Evolutionary conservation across 345 rosid genomes (phyloP), one percentile per base, ranked within the genome.

Genomic region (Adansonia digitata): DNA sequence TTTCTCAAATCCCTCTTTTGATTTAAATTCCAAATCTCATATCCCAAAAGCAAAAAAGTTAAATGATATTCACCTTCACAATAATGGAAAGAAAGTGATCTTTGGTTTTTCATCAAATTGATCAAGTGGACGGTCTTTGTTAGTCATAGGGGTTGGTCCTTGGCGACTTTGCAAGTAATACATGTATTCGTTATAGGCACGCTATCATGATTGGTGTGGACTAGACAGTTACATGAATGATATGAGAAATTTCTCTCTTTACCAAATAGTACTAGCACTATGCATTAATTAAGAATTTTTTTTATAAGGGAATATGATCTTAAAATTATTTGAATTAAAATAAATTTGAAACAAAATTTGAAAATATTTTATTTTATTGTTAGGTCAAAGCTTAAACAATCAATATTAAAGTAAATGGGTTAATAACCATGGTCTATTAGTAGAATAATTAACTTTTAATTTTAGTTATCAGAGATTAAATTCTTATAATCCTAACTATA

Each of bases 71-170:
- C 83, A 74, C 35, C 69, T 49, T 74, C 37, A 52, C 73, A 73
- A 73, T 79, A 71, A 84, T 81, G 72, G 76, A 65, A 53, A n/a
- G n/a, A n/a, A n/a, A n/a, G n/a, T n/a, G n/a, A 20, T 53, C 59
- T 22, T 22, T 7, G 22, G 56, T n/a, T 66, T 74, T 66, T 74
- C 64, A 26, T 37, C 39, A 15, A 35, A n/a, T 35, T 64, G 9
- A 37, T 79, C 39, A 17, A 56, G 42, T 74, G 24, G 61, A 81
- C 77, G 81, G 79, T 63, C 74, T 9, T 11, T 67, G 74, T n/a
- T n/a, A 80, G 75, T 69, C 13, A 56, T 18, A 29, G 49, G 46
- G 14, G 55, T 49, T 49, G 7, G 7, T 37, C 37, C 14, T n/a
- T 17, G 3, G 63, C n/a, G 14, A 18, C 5, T 35, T 1, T 20